Evolutionary conservation across 2,329 filamentous ascomycete genomes (phyloP).

Genomic region (Acrodontium crateriforme): DNA sequence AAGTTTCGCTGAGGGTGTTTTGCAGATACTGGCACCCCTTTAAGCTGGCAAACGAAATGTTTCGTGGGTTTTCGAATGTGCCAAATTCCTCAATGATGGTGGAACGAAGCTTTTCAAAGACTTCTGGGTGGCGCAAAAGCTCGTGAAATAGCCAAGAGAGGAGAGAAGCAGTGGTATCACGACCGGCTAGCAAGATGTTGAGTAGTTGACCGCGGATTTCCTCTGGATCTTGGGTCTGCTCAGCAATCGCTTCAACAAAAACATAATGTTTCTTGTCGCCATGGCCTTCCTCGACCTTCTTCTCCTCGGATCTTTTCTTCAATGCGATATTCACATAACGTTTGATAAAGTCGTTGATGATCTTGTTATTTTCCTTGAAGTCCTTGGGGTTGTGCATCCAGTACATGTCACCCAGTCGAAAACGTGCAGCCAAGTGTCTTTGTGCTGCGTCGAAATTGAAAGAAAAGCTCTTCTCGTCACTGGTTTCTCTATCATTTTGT

Average conservation of each 20-base stretch:
- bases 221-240: conserved; percentile 31
- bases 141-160: conserved; percentile 42
- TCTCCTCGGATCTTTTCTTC: conserved; percentile 14
- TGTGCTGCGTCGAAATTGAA: conserved; percentile 31
- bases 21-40: conserved; percentile 57
- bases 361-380: conserved; percentile 25
- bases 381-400: conserved; percentile 24
- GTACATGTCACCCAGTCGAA: conserved; percentile 24
- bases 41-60: conserved; percentile 43
- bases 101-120: conserved; percentile 34
- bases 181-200: conserved; percentile 55
- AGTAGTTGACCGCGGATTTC: conserved; percentile 32
- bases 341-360: conserved; percentile 31
- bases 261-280: conserved; percentile 27
- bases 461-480: conserved; percentile 25
- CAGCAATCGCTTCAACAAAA: conserved; percentile 33
- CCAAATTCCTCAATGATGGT: conserved; percentile 37
- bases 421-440: conserved; percentile 22
- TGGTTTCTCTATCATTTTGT: conserved; percentile 8
- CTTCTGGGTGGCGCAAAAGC: conserved; percentile 35
- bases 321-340: conserved; percentile 34
- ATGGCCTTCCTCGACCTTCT: conserved; percentile 12
- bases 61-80: conserved; percentile 26
- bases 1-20: conserved; percentile 35
- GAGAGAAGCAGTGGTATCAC: conserved; percentile 43